Conservation (phyloP, 345 rosid genomes). For the Triadica sebifera region DNA sequence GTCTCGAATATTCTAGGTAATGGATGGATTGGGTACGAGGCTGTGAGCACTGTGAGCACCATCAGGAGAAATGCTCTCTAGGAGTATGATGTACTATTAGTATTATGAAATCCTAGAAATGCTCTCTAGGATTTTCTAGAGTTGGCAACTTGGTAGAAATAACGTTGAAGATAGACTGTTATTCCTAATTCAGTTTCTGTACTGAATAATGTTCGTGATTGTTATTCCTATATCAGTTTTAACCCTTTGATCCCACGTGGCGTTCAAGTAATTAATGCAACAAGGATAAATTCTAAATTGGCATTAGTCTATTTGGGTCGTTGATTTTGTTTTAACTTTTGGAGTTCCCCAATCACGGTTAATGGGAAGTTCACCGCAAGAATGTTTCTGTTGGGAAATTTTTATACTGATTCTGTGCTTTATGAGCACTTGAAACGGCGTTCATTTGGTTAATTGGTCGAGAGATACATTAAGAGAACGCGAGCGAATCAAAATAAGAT, state of each 20-base stretch:
- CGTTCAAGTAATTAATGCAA: not conserved
- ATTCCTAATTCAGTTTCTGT: not conserved
- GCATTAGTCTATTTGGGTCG: not conserved
- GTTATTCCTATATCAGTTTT: not conserved
- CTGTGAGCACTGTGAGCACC: not conserved
- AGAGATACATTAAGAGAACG: too few relatives aligned
- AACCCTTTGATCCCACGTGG: not conserved
- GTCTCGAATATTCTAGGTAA: slow-evolving; percentile 37
- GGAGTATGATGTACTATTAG: not conserved
- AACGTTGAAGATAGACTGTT: not conserved
- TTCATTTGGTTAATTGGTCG: too few relatives aligned
- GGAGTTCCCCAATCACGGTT: too few relatives aligned
- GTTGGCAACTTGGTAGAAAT: not conserved
- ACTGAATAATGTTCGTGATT: not conserved
- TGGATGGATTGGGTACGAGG: not conserved
- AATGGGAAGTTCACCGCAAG: too few relatives aligned
- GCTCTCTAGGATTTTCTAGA: not conserved
- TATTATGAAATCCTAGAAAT: too few relatives aligned
- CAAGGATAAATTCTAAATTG: not conserved
- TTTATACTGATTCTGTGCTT: too few relatives aligned
- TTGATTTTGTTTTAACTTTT: not conserved
- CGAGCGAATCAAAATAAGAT: too few relatives aligned
- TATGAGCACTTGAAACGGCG: too few relatives aligned
- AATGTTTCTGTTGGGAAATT: too few relatives aligned
- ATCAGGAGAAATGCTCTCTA: not conserved